Percentiles rank a stretch among this genome's conserved stretches.
phyloP scores from a whole-genome alignment of 2,329 filamentous ascomycete species.

The Magnaporthiopsis incrustans region DNA sequence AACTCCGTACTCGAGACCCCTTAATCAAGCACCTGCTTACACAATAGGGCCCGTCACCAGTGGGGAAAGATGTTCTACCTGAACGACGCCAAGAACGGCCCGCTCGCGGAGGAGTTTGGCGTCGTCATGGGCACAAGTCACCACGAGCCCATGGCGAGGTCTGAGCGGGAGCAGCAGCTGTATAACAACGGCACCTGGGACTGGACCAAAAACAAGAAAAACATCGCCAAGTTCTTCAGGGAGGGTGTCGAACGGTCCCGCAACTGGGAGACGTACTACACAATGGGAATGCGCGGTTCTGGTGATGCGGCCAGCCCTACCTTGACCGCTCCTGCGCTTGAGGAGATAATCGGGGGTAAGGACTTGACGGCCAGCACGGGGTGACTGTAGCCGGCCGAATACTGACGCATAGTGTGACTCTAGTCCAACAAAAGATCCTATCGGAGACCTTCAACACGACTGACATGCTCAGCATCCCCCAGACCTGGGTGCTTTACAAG shows the following conservation, averaged over 20 bases:
- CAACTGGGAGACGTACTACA: constrained; percentile 40
- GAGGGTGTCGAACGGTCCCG: constrained; percentile 42
- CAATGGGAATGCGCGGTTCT: constrained; percentile 43
- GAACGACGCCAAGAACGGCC: constrained; percentile 43
- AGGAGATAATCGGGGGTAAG: constrained; percentile 34
- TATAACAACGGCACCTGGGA: constrained; percentile 39
- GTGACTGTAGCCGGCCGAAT: background rate
- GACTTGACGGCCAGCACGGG: rapidly evolving
- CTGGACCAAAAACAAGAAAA: constrained; percentile 45
- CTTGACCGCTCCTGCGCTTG: constrained; percentile 27
- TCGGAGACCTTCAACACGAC: constrained; percentile 8
- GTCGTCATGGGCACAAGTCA: constrained; percentile 52
- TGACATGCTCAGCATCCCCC: constrained; percentile 30
- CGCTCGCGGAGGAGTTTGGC: constrained; percentile 46
- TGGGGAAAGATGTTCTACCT: constrained; percentile 50
- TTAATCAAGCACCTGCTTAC: background rate
- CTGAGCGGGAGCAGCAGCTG: constrained; percentile 30
- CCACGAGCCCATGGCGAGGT: constrained; percentile 48
- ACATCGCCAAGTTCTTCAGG: constrained; percentile 42
- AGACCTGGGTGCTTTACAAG: constrained; percentile 53
- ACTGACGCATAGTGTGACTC: background rate
- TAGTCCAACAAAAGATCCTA: constrained; percentile 6
- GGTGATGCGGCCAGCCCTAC: constrained; percentile 41
- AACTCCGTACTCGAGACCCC: background rate
- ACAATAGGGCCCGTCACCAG: background rate